Conservation (phyloP, 495 filamentous ascomycete genomes). For the Sphaerosporella brunnea region DNA sequence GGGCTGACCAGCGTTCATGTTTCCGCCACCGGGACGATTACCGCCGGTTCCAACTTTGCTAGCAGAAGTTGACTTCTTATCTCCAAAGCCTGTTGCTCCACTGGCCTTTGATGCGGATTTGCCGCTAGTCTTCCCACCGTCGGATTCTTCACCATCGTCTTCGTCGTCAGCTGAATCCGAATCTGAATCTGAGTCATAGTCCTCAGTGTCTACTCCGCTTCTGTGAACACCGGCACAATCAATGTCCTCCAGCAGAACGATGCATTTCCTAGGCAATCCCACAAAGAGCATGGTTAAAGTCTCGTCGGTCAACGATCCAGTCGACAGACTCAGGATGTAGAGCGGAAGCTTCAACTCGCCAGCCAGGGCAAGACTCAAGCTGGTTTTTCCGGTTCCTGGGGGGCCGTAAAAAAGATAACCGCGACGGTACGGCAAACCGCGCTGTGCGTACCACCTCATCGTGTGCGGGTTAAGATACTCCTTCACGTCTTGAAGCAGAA, state of each 20-base stretch:
- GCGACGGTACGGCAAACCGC: slow-evolving; percentile 48
- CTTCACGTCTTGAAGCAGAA: slow-evolving; percentile 62
- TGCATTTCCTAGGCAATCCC: slow-evolving; percentile 41
- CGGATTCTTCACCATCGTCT: slow-evolving; percentile 6
- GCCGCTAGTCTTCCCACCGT: background rate
- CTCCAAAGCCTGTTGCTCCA: slow-evolving; percentile 10
- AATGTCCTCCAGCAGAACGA: slow-evolving; percentile 52
- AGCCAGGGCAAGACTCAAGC: slow-evolving; percentile 43
- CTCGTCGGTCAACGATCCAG: slow-evolving; percentile 34
- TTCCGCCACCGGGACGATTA: slow-evolving; percentile 2
- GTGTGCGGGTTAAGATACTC: slow-evolving; percentile 73
- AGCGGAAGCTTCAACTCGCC: slow-evolving; percentile 46
- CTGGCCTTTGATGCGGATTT: slow-evolving; percentile 1
- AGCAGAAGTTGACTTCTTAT: slow-evolving; percentile 12
- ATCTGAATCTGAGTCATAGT: slow-evolving; percentile 11
- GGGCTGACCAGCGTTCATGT: background rate
- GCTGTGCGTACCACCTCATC: slow-evolving; percentile 59
- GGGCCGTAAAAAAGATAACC: slow-evolving; percentile 51
- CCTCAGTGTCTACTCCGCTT: slow-evolving; percentile 27
- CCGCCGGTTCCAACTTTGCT: too few relatives aligned
- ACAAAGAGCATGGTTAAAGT: slow-evolving; percentile 34
- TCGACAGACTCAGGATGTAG: slow-evolving; percentile 44
- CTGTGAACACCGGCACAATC: slow-evolving; percentile 40
- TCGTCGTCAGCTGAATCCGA: slow-evolving; percentile 24
- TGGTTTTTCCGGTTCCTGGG: slow-evolving; percentile 53